These are phyloP conservation scores for Yamadazyma philogaea DNA, from an alignment of 805 yeast genomes.

Conservation along the genomic window DNA sequence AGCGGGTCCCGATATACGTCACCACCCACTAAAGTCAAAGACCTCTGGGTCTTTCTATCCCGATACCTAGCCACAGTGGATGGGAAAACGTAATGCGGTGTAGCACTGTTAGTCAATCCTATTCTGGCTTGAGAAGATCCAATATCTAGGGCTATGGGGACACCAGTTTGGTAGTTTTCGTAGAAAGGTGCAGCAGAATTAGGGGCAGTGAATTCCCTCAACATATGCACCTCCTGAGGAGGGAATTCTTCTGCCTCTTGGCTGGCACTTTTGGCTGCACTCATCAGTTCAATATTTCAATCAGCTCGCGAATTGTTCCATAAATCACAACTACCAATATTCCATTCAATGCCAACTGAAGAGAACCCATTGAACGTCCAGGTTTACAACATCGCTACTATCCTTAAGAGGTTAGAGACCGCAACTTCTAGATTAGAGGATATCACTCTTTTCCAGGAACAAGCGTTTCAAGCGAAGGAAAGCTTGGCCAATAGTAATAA, in stretches of 20 bases:
- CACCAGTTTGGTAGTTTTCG: constrained; percentile 45
- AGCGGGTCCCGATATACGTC: constrained; percentile 73
- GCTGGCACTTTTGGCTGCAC: constrained; percentile 4
- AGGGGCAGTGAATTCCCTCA: constrained; percentile 42
- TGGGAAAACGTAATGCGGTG: constrained; percentile 67
- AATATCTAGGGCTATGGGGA: constrained; percentile 86
- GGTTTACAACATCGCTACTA: constrained; percentile 83
- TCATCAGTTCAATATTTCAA: constrained; percentile 1
- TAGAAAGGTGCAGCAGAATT: constrained; percentile 45
- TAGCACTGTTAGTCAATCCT: constrained; percentile 48
- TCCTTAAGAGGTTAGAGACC: constrained; percentile 73
- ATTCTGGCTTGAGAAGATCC: constrained; percentile 63
- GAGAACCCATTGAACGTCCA: constrained; percentile 56
- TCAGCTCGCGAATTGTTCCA: constrained; percentile 1
- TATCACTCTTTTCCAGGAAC: constrained; percentile 75
- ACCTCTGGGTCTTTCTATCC: constrained; percentile 64
- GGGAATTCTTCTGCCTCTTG: constrained; percentile 25
- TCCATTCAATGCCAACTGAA: constrained; percentile 30
- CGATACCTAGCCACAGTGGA: constrained; percentile 68
- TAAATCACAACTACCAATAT: not conserved
- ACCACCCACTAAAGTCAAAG: constrained; percentile 75
- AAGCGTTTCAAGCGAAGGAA: constrained; percentile 24
- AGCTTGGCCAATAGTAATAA: not conserved
- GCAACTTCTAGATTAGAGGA: constrained; percentile 93
- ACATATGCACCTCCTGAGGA: constrained; percentile 41